phyloP scores from a whole-genome alignment of 2,329 filamentous ascomycete species.

The Pezicula radicicola region DNA sequence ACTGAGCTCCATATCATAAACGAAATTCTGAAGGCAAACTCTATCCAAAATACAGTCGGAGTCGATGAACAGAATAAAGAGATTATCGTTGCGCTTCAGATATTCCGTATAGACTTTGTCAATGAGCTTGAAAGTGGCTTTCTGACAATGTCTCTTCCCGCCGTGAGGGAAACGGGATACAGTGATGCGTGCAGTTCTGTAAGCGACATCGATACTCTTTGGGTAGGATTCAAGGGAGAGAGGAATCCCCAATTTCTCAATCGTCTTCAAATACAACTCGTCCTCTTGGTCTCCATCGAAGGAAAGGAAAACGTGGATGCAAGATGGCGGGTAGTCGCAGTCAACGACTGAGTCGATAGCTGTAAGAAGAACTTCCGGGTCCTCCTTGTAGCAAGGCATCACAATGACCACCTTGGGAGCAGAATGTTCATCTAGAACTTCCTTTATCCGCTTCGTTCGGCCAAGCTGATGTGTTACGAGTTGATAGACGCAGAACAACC shows the following conservation, averaged over 20 bases:
- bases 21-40: constrained; percentile 92
- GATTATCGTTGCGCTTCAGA: constrained; percentile 80
- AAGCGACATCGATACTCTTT: constrained; percentile 85
- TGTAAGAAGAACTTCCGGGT: constrained; percentile 77
- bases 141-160: constrained; percentile 91
- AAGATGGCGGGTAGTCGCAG: constrained; percentile 88
- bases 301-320: constrained; percentile 91
- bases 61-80: constrained; percentile 96
- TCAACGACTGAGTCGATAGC: constrained; percentile 90
- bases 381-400: constrained; percentile 96
- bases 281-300: constrained; percentile 91
- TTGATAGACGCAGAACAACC: constrained; percentile 91
- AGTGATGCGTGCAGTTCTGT: constrained; percentile 79
- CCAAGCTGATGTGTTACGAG: constrained; percentile 85
- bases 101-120: constrained; percentile 90
- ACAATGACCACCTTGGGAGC: constrained; percentile 94
- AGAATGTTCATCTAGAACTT: constrained; percentile 76
- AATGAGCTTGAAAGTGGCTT: constrained; percentile 87
- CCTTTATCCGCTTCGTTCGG: constrained; percentile 76
- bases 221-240: constrained; percentile 75
- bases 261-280: constrained; percentile 82
- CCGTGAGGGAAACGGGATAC: constrained; percentile 91
- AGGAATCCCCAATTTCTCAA: constrained; percentile 80
- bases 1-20: constrained; percentile 98
- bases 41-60: constrained; percentile 93